phyloP scores from a whole-genome alignment of 78 protist genomes.

The Bodo saltans region DNA sequence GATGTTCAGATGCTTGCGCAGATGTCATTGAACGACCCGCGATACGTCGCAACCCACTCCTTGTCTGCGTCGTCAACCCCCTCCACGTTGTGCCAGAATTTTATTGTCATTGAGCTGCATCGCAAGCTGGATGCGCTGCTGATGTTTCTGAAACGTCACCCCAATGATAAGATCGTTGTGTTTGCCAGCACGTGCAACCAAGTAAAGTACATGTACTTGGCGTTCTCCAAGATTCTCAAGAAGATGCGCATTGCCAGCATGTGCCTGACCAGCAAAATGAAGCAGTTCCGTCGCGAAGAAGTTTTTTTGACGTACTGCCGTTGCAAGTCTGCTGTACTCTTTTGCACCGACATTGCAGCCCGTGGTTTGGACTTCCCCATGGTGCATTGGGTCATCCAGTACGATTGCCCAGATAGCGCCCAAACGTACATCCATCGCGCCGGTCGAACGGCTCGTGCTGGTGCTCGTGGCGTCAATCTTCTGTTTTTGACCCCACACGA shows the following conservation, averaged over 20 bases:
- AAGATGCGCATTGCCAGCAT: conserved; percentile 62
- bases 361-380: conserved; percentile 96
- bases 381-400: conserved; percentile 94
- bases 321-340: conserved; percentile 63
- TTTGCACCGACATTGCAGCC: conserved; percentile 96
- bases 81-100: conserved; percentile 45
- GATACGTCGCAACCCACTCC: conserved; percentile 70
- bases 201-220: conserved; percentile 70
- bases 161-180: conserved; percentile 71
- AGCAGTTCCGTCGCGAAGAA: conserved; percentile 68
- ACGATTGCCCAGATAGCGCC: conserved; percentile 91
- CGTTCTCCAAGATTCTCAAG: conserved; percentile 60
- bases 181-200: conserved; percentile 92
- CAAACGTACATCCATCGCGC: conserved; percentile 94
- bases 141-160: conserved; percentile 77
- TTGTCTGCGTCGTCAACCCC: conserved; percentile 49
- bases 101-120: conserved; percentile 37
- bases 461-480: conserved; percentile 33
- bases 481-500: conserved; percentile 51
- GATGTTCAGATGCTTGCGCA: conserved; percentile 69
- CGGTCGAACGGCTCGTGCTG: conserved; percentile 93
- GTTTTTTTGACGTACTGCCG: conserved; percentile 32
- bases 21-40: conserved; percentile 69
- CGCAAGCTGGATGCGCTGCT: conserved; percentile 76
- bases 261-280: conserved; percentile 83